These are phyloP conservation scores for Termitomyces sp. DNA, from an alignment of 768 basidiomycete species.

Conservation along the genomic window DNA sequence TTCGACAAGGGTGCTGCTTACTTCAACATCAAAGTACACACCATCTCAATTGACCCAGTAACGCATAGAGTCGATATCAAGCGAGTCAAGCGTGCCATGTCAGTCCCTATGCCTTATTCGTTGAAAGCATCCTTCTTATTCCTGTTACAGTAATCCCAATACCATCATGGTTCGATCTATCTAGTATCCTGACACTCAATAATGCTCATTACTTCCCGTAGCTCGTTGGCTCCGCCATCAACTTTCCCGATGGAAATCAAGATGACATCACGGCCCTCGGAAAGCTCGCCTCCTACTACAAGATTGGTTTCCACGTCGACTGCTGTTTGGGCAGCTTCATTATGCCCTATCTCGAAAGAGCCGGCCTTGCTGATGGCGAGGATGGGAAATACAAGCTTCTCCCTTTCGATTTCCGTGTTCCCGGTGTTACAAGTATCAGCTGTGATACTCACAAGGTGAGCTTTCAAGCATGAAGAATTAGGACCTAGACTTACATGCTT, in stretches of 20 bases:
- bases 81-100: conserved; percentile 85
- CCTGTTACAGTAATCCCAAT: conserved; percentile 66
- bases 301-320: conserved; percentile 90
- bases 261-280: conserved; percentile 84
- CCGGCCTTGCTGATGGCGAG: conserved; percentile 64
- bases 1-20: conserved; percentile 93
- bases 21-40: conserved; percentile 86
- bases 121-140: neutral
- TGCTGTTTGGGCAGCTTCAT: conserved; percentile 95
- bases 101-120: conserved; percentile 28
- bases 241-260: conserved; percentile 84
- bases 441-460: conserved; percentile 93
- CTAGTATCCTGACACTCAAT: neutral
- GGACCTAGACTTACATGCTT: conserved; percentile 10
- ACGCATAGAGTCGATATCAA: conserved; percentile 81
- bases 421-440: conserved; percentile 91
- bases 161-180: conserved; percentile 70
- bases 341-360: conserved; percentile 84
- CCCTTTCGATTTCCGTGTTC: conserved; percentile 88
- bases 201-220: conserved; percentile 25
- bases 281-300: conserved; percentile 67
- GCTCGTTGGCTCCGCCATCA: conserved; percentile 85
- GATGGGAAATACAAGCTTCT: conserved; percentile 53
- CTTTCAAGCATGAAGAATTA: neutral
- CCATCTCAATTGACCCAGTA: conserved; percentile 73